These are phyloP conservation scores for Calonectria montana DNA, from an alignment of 2,329 filamentous ascomycete genomes.

Conservation along the genomic window DNA sequence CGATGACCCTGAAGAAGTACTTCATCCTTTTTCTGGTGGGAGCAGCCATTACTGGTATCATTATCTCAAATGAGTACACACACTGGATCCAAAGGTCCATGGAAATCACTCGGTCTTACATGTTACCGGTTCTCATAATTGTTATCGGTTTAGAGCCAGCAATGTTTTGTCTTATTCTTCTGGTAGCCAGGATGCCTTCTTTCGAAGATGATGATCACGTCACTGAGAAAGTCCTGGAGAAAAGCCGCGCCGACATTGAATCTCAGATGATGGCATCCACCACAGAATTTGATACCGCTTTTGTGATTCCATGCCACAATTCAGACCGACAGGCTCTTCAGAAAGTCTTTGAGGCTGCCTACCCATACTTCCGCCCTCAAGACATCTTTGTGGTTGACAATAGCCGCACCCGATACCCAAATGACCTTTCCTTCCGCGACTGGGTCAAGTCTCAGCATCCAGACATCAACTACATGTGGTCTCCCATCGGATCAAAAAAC, in stretches of 20 bases:
- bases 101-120: constrained; percentile 19
- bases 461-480: constrained; percentile 26
- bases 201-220: not conserved
- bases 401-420: constrained; percentile 12
- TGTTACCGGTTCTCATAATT: constrained; percentile 24
- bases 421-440: constrained; percentile 21
- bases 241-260: not conserved
- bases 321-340: constrained; percentile 19
- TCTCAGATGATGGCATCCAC: not conserved
- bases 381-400: constrained; percentile 27
- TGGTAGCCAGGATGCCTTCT: constrained; percentile 3
- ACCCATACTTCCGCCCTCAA: constrained; percentile 21
- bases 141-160: constrained; percentile 19
- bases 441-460: constrained; percentile 24
- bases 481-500: constrained; percentile 26
- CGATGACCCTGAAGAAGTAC: constrained; percentile 24
- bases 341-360: constrained; percentile 21
- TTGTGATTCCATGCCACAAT: constrained; percentile 23
- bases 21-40: constrained; percentile 2
- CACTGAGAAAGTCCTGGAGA: not conserved
- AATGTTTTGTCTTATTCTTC: constrained; percentile 24
- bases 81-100: constrained; percentile 24
- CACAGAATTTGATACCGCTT: constrained; percentile 1
- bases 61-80: constrained; percentile 21
- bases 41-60: constrained; percentile 7